Conservation (phyloP, 1,284 basidiomycete genomes). For the Lentinus polychrous region DNA sequence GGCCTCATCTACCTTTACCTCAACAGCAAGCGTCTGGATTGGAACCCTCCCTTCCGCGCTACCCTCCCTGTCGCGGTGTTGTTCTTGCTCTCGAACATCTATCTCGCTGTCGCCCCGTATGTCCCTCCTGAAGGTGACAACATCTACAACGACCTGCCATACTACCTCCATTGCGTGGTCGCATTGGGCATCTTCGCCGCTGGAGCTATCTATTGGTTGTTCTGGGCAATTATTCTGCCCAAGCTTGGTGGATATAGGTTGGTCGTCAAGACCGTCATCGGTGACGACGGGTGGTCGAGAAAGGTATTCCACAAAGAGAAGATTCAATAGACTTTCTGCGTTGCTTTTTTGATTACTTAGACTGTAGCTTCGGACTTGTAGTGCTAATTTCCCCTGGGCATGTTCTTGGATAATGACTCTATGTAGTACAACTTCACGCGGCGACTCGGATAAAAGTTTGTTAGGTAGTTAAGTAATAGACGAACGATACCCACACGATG, state of each 20-base stretch:
- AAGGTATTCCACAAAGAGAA: constrained; percentile 10
- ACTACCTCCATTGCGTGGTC: constrained; percentile 50
- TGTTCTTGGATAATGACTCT: too few relatives aligned
- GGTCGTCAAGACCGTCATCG: constrained; percentile 34
- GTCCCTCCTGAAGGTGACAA: constrained; percentile 44
- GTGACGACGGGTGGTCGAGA: constrained; percentile 36
- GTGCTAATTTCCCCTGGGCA: too few relatives aligned
- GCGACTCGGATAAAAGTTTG: too few relatives aligned
- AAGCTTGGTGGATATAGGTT: constrained; percentile 38
- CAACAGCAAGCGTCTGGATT: constrained; percentile 28
- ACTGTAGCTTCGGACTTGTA: neutral
- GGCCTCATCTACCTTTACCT: constrained; percentile 50
- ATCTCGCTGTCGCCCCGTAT: constrained; percentile 46
- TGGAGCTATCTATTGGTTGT: constrained; percentile 51
- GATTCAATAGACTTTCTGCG: neutral
- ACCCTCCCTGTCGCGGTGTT: constrained; percentile 35
- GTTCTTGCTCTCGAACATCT: constrained; percentile 54
- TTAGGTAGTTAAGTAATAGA: too few relatives aligned
- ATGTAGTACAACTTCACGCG: too few relatives aligned
- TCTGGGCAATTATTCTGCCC: constrained; percentile 49
- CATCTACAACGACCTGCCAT: constrained; percentile 48
- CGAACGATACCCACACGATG: too few relatives aligned
- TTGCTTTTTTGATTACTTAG: neutral
- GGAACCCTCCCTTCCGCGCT: constrained; percentile 54
- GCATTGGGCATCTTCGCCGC: constrained; percentile 40